These are phyloP conservation scores for Tylopilus vinaceipallidus DNA, from an alignment of 768 basidiomycete genomes.

Conservation along the genomic window DNA sequence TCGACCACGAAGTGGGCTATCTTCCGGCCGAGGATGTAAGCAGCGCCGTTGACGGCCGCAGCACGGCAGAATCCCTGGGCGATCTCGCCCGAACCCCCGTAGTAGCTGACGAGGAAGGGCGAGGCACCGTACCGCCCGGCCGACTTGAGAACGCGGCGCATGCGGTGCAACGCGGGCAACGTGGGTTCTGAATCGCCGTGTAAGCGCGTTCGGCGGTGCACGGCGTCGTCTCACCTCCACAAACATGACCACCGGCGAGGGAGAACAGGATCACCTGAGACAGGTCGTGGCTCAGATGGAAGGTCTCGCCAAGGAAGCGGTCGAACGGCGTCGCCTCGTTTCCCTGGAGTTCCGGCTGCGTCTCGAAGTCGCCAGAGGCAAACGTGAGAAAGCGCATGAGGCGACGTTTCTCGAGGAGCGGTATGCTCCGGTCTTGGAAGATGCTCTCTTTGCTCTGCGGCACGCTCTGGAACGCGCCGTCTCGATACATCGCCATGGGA, in stretches of 20 bases:
- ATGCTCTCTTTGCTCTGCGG: slow-evolving; percentile 92
- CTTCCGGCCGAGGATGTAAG: slow-evolving; percentile 66
- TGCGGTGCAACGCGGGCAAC: slow-evolving; percentile 60
- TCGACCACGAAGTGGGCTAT: slow-evolving; percentile 33
- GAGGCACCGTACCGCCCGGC: slow-evolving; percentile 84
- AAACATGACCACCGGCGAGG: slow-evolving; percentile 64
- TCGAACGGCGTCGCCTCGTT: slow-evolving; percentile 56
- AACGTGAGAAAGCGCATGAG: slow-evolving; percentile 92
- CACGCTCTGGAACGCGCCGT: slow-evolving; percentile 53
- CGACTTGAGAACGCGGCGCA: slow-evolving; percentile 73
- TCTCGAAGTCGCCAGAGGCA: slow-evolving; percentile 73
- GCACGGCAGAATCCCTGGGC: slow-evolving; percentile 89
- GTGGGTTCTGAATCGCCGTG: slow-evolving; percentile 53
- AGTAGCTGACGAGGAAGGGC: slow-evolving; percentile 91
- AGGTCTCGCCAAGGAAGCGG: slow-evolving; percentile 61
- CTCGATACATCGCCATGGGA: slow-evolving; percentile 58
- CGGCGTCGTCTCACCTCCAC: slow-evolving; percentile 45
- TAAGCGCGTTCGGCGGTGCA: slow-evolving; percentile 11
- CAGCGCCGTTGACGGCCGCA: slow-evolving; percentile 75
- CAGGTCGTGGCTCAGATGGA: slow-evolving; percentile 58
- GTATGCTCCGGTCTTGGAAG: slow-evolving; percentile 79
- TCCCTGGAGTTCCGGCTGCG: slow-evolving; percentile 53
- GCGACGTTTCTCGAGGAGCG: slow-evolving; percentile 80
- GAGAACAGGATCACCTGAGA: slow-evolving; percentile 70
- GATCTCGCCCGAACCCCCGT: slow-evolving; percentile 90